Evolutionary conservation across 352 stramenopile species (phyloP), one percentile per base, ranked within the genome.

Genomic region (Phytophthora kernoviae): DNA sequence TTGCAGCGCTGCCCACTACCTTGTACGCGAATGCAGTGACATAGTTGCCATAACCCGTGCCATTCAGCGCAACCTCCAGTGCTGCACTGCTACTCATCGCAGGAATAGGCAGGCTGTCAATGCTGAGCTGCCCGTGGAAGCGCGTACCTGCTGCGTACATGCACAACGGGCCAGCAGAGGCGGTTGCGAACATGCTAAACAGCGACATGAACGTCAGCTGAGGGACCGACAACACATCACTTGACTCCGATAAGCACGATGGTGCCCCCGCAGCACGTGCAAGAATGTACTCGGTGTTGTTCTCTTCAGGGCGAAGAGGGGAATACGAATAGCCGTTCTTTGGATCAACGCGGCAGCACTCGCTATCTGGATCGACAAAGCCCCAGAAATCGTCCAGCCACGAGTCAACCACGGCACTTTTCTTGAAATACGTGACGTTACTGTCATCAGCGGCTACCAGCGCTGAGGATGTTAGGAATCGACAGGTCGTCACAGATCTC

Each of bases 331-430:
- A 71, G 32, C 56, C 55, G 10, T 75, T 68, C 20, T 52, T 54
- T 2, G 34, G 17, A 21, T 90, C 67, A 27, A 91, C 63, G 6
- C 78, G 79, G 34, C 84, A 93, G 53, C 84, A 93, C 56, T 90
- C 84, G 33, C 43, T 87, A 27, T 82, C 69, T 9, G 80, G 66
- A 11, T 77, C 73, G 34, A 83, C 60, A 64, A 91, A 93, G 6
- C 58, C 37, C 81, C 81, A 91, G 62, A 91, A 89, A 51, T 91
- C 75, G 62, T 93, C 84, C 17, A 91, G 62, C 84, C 84, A 93
- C 32, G 84, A 93, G 26, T 71, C 73, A 57, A 82, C 75, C 26
- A 81, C 59, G 20, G 27, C 32, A 17, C 67, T 68, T 2, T 70
- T 60, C 45, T 74, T 79, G 36, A 90, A 73, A 54, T 75, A 81